These are phyloP conservation scores for Crepidotus variabilis DNA, from an alignment of 768 basidiomycete genomes.

Conservation along the genomic window DNA sequence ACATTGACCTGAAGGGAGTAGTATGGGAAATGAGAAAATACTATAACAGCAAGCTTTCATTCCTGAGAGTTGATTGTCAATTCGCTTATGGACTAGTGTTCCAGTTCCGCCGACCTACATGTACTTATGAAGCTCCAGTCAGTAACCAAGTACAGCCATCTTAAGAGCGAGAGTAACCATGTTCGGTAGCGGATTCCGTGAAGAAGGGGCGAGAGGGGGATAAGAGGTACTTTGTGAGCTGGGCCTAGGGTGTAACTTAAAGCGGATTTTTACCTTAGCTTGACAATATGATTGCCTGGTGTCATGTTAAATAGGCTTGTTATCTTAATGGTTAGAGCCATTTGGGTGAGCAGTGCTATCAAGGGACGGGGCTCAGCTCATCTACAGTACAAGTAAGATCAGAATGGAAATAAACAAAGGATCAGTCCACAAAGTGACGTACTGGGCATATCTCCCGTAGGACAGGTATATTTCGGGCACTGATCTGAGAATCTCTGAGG, in stretches of 20 bases:
- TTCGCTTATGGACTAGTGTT: not conserved
- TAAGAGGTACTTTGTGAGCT: not conserved
- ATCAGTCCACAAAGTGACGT: not conserved
- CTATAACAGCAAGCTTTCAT: not conserved
- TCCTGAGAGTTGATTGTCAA: not conserved
- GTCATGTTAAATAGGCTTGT: not conserved
- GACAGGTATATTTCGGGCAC: not conserved
- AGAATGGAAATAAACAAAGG: not conserved
- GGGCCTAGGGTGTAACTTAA: not conserved
- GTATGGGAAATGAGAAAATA: not conserved
- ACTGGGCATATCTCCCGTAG: not conserved
- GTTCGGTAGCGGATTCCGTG: not conserved
- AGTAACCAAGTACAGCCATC: not conserved
- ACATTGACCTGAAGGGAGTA: not conserved
- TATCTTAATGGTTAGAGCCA: not conserved
- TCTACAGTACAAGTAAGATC: not conserved
- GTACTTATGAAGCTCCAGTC: not conserved
- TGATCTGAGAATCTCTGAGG: not conserved
- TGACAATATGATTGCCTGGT: not conserved
- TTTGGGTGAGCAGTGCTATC: not conserved
- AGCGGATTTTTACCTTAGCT: not conserved
- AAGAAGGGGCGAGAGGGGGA: not conserved
- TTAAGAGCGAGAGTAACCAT: not conserved
- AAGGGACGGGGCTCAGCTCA: not conserved
- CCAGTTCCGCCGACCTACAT: not conserved